Percentiles rank a stretch among this genome's conserved stretches.
These are phyloP conservation scores for Ceratorhiza oryzae-sativae DNA, from an alignment of 1,284 basidiomycete species.

Conservation along the genomic window DNA sequence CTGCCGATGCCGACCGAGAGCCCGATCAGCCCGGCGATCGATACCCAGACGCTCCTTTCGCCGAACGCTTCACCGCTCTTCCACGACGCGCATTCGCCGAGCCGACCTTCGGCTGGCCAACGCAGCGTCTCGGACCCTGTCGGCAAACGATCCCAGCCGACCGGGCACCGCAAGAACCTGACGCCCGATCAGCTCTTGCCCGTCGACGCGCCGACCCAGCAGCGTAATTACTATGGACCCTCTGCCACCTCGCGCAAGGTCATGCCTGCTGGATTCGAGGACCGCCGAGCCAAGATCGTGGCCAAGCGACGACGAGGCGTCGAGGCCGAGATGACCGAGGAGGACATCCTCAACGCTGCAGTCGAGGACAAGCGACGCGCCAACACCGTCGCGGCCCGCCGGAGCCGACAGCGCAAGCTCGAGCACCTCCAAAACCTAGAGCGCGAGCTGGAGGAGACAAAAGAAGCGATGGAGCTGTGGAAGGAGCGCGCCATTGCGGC, in stretches of 20 bases:
- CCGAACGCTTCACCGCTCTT: constrained; percentile 19
- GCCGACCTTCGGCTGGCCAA: not conserved
- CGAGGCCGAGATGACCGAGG: constrained; percentile 55
- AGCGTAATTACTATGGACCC: constrained; percentile 62
- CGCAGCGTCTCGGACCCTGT: constrained; percentile 46
- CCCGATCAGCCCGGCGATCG: constrained; percentile 30
- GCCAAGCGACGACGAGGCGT: constrained; percentile 41
- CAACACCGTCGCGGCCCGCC: constrained; percentile 80
- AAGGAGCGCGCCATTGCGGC: constrained; percentile 55
- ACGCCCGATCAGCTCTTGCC: constrained; percentile 60
- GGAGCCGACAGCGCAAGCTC: constrained; percentile 76
- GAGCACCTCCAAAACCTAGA: constrained; percentile 50
- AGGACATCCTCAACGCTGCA: constrained; percentile 55
- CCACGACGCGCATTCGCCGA: not conserved
- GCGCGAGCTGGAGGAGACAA: constrained; percentile 54
- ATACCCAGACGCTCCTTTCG: constrained; percentile 24
- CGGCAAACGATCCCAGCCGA: constrained; percentile 59
- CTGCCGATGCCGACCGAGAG: not conserved
- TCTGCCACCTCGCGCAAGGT: constrained; percentile 67
- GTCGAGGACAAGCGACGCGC: constrained; percentile 80
- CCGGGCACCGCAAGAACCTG: constrained; percentile 60
- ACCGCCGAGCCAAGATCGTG: constrained; percentile 48
- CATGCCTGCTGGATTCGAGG: constrained; percentile 58
- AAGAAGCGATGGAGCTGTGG: constrained; percentile 64
- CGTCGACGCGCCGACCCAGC: constrained; percentile 64